A percentile compares a stretch with the other conserved stretches of the same genome.
phyloP scores from a whole-genome alignment of 495 filamentous ascomycete species.

The Podospora bellae-mahoneyi region DNA sequence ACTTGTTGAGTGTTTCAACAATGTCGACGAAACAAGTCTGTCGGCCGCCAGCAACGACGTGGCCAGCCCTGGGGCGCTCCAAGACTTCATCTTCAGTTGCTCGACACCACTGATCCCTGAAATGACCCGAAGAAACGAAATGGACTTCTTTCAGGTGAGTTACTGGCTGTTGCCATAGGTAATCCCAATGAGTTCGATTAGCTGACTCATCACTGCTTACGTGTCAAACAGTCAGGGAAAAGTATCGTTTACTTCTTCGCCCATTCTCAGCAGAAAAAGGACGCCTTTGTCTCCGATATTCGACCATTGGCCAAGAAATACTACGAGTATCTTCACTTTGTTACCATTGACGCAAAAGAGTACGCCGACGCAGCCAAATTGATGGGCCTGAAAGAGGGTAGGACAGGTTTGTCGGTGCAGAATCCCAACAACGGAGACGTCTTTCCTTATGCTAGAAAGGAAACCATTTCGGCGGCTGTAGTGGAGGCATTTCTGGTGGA shows the following conservation, averaged over 20 bases:
- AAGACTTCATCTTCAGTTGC: conserved; percentile 36
- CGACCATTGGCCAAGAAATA: conserved; percentile 48
- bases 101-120: conserved; percentile 41
- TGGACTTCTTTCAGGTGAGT: conserved; percentile 39
- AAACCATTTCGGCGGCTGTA: conserved; percentile 31
- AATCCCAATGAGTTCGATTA: too few species aligned
- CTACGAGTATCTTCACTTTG: conserved; percentile 46
- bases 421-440: conserved; percentile 43
- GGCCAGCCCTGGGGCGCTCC: not conserved
- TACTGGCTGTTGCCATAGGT: not conserved
- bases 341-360: conserved; percentile 45
- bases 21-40: conserved; percentile 31
- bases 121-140: conserved; percentile 44
- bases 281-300: conserved; percentile 33
- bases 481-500: conserved; percentile 45
- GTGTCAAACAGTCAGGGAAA: conserved; percentile 38
- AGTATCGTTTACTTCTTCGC: conserved; percentile 47
- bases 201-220: not conserved
- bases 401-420: conserved; percentile 40
- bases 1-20: conserved; percentile 41
- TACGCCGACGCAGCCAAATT: conserved; percentile 44
- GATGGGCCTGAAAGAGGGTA: conserved; percentile 33
- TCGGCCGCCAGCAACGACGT: not conserved
- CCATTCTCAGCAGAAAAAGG: conserved; percentile 23
- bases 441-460: conserved; percentile 35